Percentiles rank a stretch among this genome's conserved stretches.
Conservation (phyloP, 2,329 filamentous ascomycete genomes). For the Ophiostoma montium region DNA sequence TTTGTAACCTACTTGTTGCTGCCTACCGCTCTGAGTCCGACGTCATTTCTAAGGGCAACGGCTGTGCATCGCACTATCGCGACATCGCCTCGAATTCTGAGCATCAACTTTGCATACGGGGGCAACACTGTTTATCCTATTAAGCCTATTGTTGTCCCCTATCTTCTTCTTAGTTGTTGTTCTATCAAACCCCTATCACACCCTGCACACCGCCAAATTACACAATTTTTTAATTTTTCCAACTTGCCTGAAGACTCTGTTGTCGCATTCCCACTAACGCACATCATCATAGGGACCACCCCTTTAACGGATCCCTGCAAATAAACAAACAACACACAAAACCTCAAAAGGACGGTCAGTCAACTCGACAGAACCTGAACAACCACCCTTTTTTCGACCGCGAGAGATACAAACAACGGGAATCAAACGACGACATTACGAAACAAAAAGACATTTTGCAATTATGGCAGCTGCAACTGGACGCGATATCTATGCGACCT, state of each 20-base stretch:
- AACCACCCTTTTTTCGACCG: too few relatives aligned
- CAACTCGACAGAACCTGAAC: background rate
- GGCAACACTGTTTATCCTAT: background rate
- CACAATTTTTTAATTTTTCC: background rate
- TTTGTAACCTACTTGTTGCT: background rate
- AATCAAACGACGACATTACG: constrained; percentile 4
- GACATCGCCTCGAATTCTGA: background rate
- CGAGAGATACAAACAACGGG: background rate
- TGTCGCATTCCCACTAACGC: constrained; percentile 1
- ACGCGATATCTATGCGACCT: constrained; percentile 52
- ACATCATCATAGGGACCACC: background rate
- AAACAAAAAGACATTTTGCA: constrained; percentile 36
- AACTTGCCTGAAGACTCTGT: too few relatives aligned
- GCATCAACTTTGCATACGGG: too few relatives aligned
- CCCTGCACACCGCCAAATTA: background rate
- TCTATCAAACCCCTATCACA: background rate
- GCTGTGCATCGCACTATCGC: background rate
- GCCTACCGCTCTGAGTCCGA: background rate
- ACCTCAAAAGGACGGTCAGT: background rate
- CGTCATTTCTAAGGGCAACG: background rate
- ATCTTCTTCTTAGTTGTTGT: background rate
- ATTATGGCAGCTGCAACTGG: constrained; percentile 47
- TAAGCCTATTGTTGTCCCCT: too few relatives aligned
- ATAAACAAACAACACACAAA: constrained; percentile 1
- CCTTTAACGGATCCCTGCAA: constrained; percentile 1